Evolutionary conservation across 2,329 filamentous ascomycete genomes (phyloP), one percentile per base, ranked within the genome.

Genomic region (Monilinia polystroma): DNA sequence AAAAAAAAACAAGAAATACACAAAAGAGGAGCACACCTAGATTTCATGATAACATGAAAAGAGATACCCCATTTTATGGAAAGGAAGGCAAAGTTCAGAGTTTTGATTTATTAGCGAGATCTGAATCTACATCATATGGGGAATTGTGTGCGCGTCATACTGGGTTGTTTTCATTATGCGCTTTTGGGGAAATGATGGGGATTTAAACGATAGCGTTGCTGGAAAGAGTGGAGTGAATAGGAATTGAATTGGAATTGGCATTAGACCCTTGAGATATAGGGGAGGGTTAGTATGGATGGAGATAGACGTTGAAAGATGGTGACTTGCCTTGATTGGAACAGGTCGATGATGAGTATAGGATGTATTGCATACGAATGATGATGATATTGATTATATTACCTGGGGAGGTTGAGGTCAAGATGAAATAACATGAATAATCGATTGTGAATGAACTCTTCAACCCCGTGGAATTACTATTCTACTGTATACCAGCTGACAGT

Each of bases 21-120:
- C 35, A n/a, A 26, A 52, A 43, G 35, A 60, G 32, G 53, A 60
- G 38, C 58, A 56, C 45, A 60, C 55, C 38, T 66, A 66, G 63
- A 66, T 66, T 66, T 66, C 63, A 66, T 66, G 63, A 66, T 66
- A 45, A 32, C 63, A 66, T 66, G 63, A 60, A 60, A 60, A 60
- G 26, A 56, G 55, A 66, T 60, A 66, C 55, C 63, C 63, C 63
- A 55, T 53, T 49, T 65, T 45, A 52, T 59, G 63, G 63, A 65
- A 65, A 65, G 63, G 63, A 65, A 45, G 54, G 56, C 54, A 65
- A 51, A 59, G 54, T 65, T 65, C 47, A 51, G 56, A 59, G 54
- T 23, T 59, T 65, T 65, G 45, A 51, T 64, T 64, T 59, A 59
- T 60, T 60, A 51, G 57, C 57, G 57, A 51, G 20, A 60, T 60